Conservation (phyloP, 2,329 filamentous ascomycete genomes). For the Fusarium napiforme region DNA sequence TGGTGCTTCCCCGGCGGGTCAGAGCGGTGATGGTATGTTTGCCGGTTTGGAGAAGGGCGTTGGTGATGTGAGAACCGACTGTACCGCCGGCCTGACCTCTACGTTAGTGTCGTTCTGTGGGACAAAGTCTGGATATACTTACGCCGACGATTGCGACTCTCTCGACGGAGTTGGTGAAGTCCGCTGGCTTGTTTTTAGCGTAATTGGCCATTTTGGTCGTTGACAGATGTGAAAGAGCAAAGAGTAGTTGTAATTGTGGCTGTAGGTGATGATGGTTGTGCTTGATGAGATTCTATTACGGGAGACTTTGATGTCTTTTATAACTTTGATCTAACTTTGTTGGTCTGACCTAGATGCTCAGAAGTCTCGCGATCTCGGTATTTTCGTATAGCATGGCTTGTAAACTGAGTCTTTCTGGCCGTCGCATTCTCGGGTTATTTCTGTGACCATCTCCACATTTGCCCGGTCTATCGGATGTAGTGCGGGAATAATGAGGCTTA, state of each 20-base stretch:
- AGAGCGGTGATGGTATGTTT: conserved; percentile 65
- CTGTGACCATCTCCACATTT: fast-evolving
- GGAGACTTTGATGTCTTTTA: fast-evolving
- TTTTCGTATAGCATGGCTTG: fast-evolving
- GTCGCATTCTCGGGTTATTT: not conserved
- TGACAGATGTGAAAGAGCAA: fast-evolving
- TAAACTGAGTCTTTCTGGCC: fast-evolving
- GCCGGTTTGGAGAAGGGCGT: conserved; percentile 58
- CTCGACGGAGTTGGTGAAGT: conserved; percentile 50
- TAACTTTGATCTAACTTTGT: fast-evolving
- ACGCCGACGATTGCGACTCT: conserved; percentile 58
- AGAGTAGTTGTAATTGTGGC: fast-evolving
- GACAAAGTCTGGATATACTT: conserved; percentile 32
- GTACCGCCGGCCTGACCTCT: conserved; percentile 11
- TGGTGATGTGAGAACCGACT: conserved; percentile 46
- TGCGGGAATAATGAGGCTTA: fast-evolving
- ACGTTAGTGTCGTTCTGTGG: not conserved
- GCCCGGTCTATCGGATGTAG: not conserved
- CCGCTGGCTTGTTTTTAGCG: conserved; percentile 38
- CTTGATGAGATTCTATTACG: not conserved
- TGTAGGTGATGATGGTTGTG: fast-evolving
- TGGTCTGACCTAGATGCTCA: fast-evolving
- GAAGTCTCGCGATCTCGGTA: not conserved
- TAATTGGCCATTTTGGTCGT: conserved; percentile 25
- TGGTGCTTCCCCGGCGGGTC: conserved; percentile 57